These are phyloP conservation scores for Colletotrichum sp. DNA, from an alignment of 2,329 filamentous ascomycete species.

Conservation along the genomic window DNA sequence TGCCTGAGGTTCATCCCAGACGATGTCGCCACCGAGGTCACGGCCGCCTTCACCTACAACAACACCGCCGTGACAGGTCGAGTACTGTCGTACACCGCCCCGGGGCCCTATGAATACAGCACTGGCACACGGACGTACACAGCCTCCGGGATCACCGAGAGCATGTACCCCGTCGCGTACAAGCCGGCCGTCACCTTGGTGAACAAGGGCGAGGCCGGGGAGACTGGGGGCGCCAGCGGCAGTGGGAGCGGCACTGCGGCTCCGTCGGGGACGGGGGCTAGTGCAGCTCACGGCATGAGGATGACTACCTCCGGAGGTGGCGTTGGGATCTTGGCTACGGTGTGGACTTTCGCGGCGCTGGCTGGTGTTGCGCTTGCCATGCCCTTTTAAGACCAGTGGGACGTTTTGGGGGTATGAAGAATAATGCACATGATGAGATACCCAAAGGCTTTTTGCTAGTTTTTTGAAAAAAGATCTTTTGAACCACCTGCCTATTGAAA, in stretches of 20 bases:
- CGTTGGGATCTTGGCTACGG: not conserved
- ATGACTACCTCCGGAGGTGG: not conserved
- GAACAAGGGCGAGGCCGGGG: not conserved
- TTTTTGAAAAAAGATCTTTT: not conserved
- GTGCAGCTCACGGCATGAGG: not conserved
- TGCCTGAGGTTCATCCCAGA: not conserved
- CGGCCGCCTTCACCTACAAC: not conserved
- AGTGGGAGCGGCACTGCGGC: not conserved
- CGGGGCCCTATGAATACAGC: not conserved
- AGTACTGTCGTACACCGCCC: not conserved
- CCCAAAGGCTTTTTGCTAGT: not conserved
- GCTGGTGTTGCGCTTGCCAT: not conserved
- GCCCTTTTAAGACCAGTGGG: not conserved
- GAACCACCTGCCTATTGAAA: not conserved
- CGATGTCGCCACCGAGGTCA: not conserved
- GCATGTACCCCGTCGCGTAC: not conserved
- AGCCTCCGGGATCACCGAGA: accelerated
- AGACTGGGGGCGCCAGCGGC: not conserved
- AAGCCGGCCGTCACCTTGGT: not conserved
- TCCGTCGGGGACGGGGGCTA: not conserved
- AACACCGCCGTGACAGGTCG: not conserved
- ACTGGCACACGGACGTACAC: not conserved
- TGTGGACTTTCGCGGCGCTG: not conserved
- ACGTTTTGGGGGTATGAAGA: not conserved
- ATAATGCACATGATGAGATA: not conserved